A percentile compares a stretch with the other conserved stretches of the same genome.
Conservation (phyloP, 83 land plant species). For the Picea engelmannii region DNA sequence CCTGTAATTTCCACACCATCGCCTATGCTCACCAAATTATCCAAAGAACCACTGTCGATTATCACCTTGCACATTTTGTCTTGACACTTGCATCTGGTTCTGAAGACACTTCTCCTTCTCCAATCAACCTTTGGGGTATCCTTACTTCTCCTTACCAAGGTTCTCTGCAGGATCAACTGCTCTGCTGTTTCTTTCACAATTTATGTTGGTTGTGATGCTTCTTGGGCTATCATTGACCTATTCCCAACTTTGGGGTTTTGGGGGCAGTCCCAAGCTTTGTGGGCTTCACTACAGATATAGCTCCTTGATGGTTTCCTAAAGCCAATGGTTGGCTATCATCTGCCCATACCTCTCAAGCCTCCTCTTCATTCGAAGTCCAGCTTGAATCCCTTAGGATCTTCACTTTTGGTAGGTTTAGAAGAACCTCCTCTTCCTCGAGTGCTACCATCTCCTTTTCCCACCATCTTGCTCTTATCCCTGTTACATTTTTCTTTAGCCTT, state of each 20-base stretch:
- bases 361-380: not conserved
- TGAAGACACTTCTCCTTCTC: not conserved
- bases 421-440: too few species aligned
- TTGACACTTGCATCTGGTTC: not conserved
- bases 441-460: too few species aligned
- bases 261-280: not conserved
- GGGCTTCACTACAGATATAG: not conserved
- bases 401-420: too few species aligned
- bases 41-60: not conserved
- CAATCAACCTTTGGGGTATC: not conserved
- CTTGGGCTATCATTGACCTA: not conserved
- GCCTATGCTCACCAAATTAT: too few species aligned
- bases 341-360: not conserved
- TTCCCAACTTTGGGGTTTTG: not conserved
- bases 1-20: too few species aligned
- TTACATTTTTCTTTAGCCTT: not conserved
- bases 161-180: too few species aligned
- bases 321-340: not conserved
- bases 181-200: too few species aligned
- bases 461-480: too few species aligned
- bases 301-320: not conserved
- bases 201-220: not conserved
- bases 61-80: not conserved
- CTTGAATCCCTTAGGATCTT: not conserved
- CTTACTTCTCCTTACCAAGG: too few species aligned